Evolutionary conservation across 257 asterid genomes (phyloP).

Genomic region (Ehretia macrophylla): DNA sequence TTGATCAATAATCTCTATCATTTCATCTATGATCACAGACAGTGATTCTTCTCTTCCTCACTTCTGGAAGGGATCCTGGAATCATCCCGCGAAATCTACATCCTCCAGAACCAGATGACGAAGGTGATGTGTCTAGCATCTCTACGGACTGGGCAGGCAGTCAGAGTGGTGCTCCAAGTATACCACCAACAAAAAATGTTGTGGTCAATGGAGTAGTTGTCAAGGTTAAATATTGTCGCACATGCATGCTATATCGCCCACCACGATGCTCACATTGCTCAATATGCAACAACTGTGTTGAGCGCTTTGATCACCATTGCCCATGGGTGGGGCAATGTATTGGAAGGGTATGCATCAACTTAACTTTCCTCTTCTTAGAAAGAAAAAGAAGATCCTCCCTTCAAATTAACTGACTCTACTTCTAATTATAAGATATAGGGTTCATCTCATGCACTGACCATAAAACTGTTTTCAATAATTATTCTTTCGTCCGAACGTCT

Average conservation of each 20-base stretch:
- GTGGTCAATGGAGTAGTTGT: constrained; percentile 74
- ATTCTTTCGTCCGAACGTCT: no score
- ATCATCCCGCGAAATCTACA: constrained; percentile 86
- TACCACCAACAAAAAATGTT: constrained; percentile 85
- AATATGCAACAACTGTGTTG: constrained; percentile 94
- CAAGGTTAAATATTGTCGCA: constrained; percentile 86
- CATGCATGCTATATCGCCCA: constrained; percentile 97
- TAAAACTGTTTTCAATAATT: no score
- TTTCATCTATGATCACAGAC: background rate
- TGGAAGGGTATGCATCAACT: constrained; percentile 60
- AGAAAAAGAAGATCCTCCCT: no score
- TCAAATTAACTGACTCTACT: no score
- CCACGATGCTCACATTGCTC: constrained; percentile 99
- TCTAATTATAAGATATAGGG: no score
- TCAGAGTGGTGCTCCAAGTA: constrained; percentile 75
- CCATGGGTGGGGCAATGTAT: constrained; percentile 99
- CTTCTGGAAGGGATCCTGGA: constrained; percentile 98
- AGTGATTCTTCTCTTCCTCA: constrained; percentile 60
- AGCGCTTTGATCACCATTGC: constrained; percentile 92
- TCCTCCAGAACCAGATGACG: constrained; percentile 91
- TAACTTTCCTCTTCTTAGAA: no score
- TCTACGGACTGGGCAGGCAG: constrained; percentile 33
- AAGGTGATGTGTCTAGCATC: constrained; percentile 43
- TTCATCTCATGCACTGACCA: no score
- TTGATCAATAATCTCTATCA: background rate